Conservation (phyloP, 2,329 filamentous ascomycete species). For the Trichoderma aggressivum region DNA sequence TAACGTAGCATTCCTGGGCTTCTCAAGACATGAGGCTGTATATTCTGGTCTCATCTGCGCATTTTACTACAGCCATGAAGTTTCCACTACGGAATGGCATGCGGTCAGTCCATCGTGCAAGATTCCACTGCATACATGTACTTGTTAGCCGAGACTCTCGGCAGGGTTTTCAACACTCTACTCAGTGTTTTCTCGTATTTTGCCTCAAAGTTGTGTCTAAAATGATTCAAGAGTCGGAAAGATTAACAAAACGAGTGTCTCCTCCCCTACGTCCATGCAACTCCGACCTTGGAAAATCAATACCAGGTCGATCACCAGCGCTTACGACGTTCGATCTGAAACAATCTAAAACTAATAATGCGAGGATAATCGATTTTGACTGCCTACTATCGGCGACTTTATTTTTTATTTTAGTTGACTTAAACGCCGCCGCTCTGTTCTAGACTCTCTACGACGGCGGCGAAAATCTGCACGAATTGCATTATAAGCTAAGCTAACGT, state of each 20-base stretch:
- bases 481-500: background rate
- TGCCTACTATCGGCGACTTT: background rate
- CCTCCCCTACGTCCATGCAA: background rate
- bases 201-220: background rate
- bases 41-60: background rate
- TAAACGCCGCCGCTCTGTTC: background rate
- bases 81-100: background rate
- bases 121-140: background rate
- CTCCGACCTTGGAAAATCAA: background rate
- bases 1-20: background rate
- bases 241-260: background rate
- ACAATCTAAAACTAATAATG: background rate
- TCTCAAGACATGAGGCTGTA: background rate
- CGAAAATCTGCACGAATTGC: background rate
- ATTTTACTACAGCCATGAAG: background rate
- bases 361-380: background rate
- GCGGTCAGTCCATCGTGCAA: background rate
- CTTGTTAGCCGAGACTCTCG: background rate
- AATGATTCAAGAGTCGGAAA: background rate
- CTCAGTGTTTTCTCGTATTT: background rate
- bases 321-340: background rate
- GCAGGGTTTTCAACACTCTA: background rate
- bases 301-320: background rate
- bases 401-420: background rate
- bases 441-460: background rate